These are phyloP conservation scores for Aspergillus coremiiformis DNA, from an alignment of 495 filamentous ascomycete species.

Conservation along the genomic window DNA sequence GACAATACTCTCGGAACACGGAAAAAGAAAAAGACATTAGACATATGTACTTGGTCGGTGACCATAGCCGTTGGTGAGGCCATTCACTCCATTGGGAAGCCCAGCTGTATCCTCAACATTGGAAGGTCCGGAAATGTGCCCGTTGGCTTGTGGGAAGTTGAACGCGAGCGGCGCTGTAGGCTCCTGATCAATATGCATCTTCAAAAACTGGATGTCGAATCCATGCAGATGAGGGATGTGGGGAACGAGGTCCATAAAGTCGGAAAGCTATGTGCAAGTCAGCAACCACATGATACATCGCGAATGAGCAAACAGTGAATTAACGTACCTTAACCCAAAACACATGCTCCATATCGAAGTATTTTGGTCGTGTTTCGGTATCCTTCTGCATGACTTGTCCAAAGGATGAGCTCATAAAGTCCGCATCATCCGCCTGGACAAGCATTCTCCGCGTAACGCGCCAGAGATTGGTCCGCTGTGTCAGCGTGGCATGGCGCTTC, in stretches of 20 bases:
- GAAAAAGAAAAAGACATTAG: constrained; percentile 26
- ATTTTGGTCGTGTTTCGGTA: constrained; percentile 44
- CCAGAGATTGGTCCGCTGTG: constrained; percentile 46
- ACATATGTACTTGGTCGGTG: constrained; percentile 44
- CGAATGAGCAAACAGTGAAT: not conserved
- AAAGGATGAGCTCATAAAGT: constrained; percentile 30
- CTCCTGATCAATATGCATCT: constrained; percentile 43
- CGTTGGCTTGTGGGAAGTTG: constrained; percentile 26
- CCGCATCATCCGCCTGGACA: constrained; percentile 37
- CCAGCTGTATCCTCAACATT: constrained; percentile 16
- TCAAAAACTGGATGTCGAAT: constrained; percentile 46
- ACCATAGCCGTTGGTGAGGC: constrained; percentile 34
- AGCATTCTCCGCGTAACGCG: constrained; percentile 46
- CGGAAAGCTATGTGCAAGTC: constrained; percentile 49
- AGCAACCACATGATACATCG: not conserved
- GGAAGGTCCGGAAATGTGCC: constrained; percentile 20
- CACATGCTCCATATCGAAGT: constrained; percentile 51
- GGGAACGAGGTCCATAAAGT: constrained; percentile 66
- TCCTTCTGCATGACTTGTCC: constrained; percentile 40
- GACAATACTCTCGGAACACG: constrained; percentile 13
- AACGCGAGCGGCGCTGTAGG: constrained; percentile 14
- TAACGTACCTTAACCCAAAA: constrained; percentile 68
- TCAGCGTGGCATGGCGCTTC: constrained; percentile 39
- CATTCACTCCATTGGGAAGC: constrained; percentile 20
- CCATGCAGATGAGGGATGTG: constrained; percentile 61